Conservation (phyloP, 768 basidiomycete genomes). For the Boletellus emodensis region DNA sequence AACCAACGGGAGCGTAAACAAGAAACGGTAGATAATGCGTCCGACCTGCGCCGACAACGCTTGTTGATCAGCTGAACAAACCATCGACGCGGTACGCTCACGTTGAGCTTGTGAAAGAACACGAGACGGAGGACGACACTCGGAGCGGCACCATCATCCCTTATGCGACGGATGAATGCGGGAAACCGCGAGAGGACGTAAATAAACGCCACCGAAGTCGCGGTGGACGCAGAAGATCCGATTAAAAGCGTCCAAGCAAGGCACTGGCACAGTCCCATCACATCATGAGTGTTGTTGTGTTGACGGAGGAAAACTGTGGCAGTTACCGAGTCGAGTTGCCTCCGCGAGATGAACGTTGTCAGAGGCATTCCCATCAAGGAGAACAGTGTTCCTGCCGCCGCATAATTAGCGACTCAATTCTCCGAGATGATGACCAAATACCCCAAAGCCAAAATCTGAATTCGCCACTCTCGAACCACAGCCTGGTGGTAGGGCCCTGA, state of each 20-base stretch:
- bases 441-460: constrained; percentile 69
- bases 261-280: constrained; percentile 38
- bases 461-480: constrained; percentile 82
- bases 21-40: constrained; percentile 71
- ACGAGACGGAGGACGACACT: constrained; percentile 69
- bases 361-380: constrained; percentile 71
- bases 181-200: constrained; percentile 72
- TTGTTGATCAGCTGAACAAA: neutral
- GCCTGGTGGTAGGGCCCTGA: constrained; percentile 64
- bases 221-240: constrained; percentile 61
- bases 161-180: constrained; percentile 63
- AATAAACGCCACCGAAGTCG: constrained; percentile 66
- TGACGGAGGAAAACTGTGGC: neutral
- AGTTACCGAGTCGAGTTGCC: constrained; percentile 53
- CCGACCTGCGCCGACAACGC: constrained; percentile 42
- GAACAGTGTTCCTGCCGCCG: constrained; percentile 51
- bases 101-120: constrained; percentile 77
- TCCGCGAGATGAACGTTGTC: constrained; percentile 56
- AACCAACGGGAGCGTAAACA: constrained; percentile 67
- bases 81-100: constrained; percentile 34
- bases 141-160: constrained; percentile 68
- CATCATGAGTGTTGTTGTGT: constrained; percentile 8
- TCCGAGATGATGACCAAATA: constrained; percentile 24
- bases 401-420: constrained; percentile 11
- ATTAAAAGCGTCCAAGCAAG: constrained; percentile 73